These are phyloP conservation scores for Tephrocybe sp. DNA, from an alignment of 768 basidiomycete genomes.

Conservation along the genomic window DNA sequence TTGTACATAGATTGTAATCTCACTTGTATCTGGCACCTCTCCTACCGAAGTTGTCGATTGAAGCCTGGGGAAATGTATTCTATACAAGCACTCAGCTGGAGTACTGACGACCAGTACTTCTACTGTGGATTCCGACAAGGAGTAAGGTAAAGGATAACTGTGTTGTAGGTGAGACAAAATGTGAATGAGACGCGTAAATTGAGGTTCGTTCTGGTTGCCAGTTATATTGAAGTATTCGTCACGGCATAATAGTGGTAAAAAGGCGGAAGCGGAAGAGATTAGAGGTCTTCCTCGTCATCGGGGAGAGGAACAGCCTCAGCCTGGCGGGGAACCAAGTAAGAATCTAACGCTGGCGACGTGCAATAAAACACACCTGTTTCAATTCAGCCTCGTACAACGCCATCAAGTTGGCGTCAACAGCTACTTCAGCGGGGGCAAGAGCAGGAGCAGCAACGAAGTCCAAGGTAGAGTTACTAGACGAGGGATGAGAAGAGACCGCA, in stretches of 20 bases:
- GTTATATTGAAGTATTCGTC: conserved; percentile 25
- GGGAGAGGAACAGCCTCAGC: conserved; percentile 93
- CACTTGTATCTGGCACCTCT: too few relatives aligned
- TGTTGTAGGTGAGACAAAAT: conserved; percentile 5
- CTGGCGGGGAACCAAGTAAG: conserved; percentile 31
- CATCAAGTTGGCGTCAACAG: conserved; percentile 79
- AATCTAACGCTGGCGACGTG: not conserved
- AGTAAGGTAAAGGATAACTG: conserved; percentile 14
- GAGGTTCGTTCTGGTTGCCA: conserved; percentile 23
- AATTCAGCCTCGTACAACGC: conserved; percentile 77
- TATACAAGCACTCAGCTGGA: conserved; percentile 17
- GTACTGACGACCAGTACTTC: conserved; percentile 15
- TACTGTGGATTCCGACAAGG: conserved; percentile 15
- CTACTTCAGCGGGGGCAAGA: conserved; percentile 90
- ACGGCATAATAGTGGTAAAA: conserved; percentile 21
- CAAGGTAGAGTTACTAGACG: conserved; percentile 69
- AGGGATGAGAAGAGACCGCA: not conserved
- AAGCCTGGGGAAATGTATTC: conserved; percentile 11
- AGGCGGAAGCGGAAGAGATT: conserved; percentile 25
- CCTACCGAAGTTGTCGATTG: too few relatives aligned
- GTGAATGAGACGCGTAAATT: conserved; percentile 19
- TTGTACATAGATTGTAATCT: too few relatives aligned
- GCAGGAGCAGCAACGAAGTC: conserved; percentile 98
- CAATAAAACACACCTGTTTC: conserved; percentile 44
- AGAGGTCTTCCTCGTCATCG: conserved; percentile 93